Evolutionary conservation across 352 stramenopile species (phyloP).

Genomic region (Globisporangium echinulatum): DNA sequence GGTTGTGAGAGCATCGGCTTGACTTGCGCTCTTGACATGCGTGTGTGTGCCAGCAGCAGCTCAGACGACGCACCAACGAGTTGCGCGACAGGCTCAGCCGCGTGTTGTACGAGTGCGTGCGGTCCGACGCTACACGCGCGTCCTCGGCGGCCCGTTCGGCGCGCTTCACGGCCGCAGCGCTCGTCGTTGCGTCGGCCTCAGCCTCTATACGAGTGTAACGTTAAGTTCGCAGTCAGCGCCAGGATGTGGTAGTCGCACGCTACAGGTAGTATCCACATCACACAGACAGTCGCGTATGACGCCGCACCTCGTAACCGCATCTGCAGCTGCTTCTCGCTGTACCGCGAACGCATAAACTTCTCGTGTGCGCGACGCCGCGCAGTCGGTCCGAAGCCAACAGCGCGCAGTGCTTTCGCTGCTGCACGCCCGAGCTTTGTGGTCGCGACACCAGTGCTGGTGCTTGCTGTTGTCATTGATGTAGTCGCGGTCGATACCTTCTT

Average conservation of each 20-base stretch:
- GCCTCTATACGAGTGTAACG: neutral
- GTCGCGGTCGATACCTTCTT: neutral
- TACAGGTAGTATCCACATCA: neutral
- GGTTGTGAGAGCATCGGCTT: no score
- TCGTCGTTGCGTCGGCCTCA: neutral
- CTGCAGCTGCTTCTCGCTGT: slow-evolving; percentile 9
- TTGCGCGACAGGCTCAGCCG: slow-evolving; percentile 26
- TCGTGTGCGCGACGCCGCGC: slow-evolving; percentile 19
- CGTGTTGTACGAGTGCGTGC: slow-evolving; percentile 28
- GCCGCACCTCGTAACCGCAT: neutral
- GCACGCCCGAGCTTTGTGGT: slow-evolving; percentile 10
- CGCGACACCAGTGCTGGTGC: neutral
- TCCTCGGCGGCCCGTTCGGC: slow-evolving; percentile 16
- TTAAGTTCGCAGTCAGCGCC: no score
- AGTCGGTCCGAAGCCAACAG: slow-evolving; percentile 18
- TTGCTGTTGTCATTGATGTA: neutral
- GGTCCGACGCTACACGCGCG: slow-evolving; percentile 19
- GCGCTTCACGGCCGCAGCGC: slow-evolving; percentile 6
- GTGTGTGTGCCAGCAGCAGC: neutral
- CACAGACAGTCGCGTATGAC: neutral
- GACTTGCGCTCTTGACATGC: neutral
- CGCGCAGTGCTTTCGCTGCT: slow-evolving; percentile 19
- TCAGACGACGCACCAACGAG: slow-evolving; percentile 16
- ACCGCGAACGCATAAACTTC: slow-evolving; percentile 13
- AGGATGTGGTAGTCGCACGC: neutral